Evolutionary conservation across 1,284 basidiomycete genomes (phyloP).

Genomic region (Abortiporus biennis): DNA sequence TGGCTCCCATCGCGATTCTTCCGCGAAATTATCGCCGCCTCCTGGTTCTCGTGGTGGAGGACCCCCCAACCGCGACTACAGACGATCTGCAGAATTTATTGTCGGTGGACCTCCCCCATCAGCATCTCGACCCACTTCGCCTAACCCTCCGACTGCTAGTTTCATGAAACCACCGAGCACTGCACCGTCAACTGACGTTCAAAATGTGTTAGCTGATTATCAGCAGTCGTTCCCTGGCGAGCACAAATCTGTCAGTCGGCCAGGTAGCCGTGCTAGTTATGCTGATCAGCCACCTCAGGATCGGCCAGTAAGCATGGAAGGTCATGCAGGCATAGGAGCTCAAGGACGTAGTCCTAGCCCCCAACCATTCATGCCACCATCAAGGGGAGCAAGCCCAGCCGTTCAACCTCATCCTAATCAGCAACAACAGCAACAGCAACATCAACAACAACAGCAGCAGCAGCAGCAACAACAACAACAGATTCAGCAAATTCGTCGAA

Average conservation of each 20-base stretch:
- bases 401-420: no score
- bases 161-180: conserved; percentile 65
- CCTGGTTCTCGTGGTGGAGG: conserved; percentile 17
- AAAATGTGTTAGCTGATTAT: conserved; percentile 76
- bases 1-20: conserved; percentile 13
- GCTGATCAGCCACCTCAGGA: conserved; percentile 28
- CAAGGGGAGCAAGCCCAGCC: conserved; percentile 43
- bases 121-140: conserved; percentile 69
- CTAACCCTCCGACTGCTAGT: conserved; percentile 61
- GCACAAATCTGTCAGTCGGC: conserved; percentile 48
- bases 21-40: conserved; percentile 19
- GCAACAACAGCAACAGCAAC: conserved; percentile 6
- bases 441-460: conserved; percentile 11
- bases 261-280: conserved; percentile 23
- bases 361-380: conserved; percentile 36
- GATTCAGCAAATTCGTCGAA: conserved; percentile 15
- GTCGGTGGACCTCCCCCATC: conserved; percentile 63
- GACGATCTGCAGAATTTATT: conserved; percentile 61
- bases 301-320: conserved; percentile 52
- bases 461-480: conserved; percentile 16
- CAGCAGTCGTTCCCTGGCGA: conserved; percentile 88
- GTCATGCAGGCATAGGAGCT: conserved; percentile 76
- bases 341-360: conserved; percentile 65
- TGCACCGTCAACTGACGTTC: conserved; percentile 44
- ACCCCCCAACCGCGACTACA: conserved; percentile 41